Percentiles rank a stretch among this genome's conserved stretches.
Conservation (phyloP, 257 asterid genomes). For the Avicennia marina region DNA sequence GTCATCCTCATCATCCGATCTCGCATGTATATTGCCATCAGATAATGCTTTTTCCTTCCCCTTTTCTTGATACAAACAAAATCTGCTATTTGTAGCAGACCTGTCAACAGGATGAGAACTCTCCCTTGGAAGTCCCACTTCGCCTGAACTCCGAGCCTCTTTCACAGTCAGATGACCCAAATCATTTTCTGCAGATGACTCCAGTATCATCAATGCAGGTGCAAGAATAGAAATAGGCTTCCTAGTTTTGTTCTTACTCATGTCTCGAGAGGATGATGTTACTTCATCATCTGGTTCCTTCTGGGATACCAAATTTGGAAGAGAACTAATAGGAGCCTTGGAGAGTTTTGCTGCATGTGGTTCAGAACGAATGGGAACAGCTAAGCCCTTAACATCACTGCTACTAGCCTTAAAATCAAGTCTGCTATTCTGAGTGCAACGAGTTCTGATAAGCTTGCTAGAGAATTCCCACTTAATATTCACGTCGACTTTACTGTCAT, state of each 20-base stretch:
- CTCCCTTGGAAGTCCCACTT: conserved; percentile 19
- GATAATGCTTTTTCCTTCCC: conserved; percentile 51
- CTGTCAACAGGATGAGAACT: conserved; percentile 21
- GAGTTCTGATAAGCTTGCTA: conserved; percentile 9
- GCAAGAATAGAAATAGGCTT: neutral
- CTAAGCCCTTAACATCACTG: conserved; percentile 7
- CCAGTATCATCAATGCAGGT: conserved; percentile 20
- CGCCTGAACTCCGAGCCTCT: conserved; percentile 13
- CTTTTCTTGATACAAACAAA: conserved; percentile 29
- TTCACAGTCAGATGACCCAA: conserved; percentile 10
- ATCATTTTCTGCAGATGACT: conserved; percentile 45
- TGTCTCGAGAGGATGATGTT: conserved; percentile 23
- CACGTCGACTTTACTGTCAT: conserved; percentile 13
- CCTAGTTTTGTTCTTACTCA: conserved; percentile 6
- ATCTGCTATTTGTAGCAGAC: conserved; percentile 31
- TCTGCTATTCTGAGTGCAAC: conserved; percentile 1
- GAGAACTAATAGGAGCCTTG: conserved; percentile 17
- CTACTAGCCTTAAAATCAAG: conserved; percentile 2
- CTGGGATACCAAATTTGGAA: conserved; percentile 10
- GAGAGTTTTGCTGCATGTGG: conserved; percentile 17
- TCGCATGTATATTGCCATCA: conserved; percentile 21
- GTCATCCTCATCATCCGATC: conserved; percentile 15
- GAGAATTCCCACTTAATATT: conserved; percentile 14
- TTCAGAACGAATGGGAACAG: conserved; percentile 16
- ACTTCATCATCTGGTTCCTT: conserved; percentile 31